Evolutionary conservation across 352 stramenopile species (phyloP), one percentile per base, ranked within the genome.

Genomic region (Phytophthora citrophthora): DNA sequence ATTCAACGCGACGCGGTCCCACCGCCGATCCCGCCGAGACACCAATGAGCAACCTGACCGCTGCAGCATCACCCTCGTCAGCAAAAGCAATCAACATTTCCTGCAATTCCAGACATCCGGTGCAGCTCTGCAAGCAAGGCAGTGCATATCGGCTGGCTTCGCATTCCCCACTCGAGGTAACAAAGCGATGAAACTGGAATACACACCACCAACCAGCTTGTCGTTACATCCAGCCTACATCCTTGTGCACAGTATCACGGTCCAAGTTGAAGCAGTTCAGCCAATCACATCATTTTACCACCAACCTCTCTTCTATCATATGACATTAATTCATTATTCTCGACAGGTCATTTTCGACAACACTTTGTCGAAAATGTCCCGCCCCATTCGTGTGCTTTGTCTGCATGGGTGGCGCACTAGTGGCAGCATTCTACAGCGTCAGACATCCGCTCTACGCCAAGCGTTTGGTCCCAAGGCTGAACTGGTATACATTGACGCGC

Each of bases 321-420:
- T n/a, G n/a, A n/a, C n/a, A n/a, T n/a, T n/a, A n/a, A n/a, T n/a
- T n/a, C n/a, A n/a, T n/a, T n/a, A n/a, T n/a, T n/a, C n/a, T n/a
- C n/a, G n/a, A n/a, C n/a, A n/a, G 20, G 1, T 18, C 15, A 38
- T 49, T 41, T 41, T 41, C 7, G 36, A 41, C 36, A 41, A n/a
- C 18, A 11, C 13, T 16, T 11, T 59, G n/a, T 65, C 40, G 11
- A 55, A 54, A 54, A 79, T 77, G 63, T 20, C 36, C 3, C 64
- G 50, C 0, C 73, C 79, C 44, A 81, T 94, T 55, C 86, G 86
- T 18, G 79, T 93, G 64, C 70, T 94, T 31, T 94, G 86, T 34
- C 78, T 94, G 16, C 86, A 94, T 47, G 84, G 86, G 16, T 94
- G 81, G 81, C 81, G 86, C 52, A 94, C 86, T 15, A 94, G 87